phyloP scores from a whole-genome alignment of 2,329 filamentous ascomycete genomes.

The Fusarium sulawesiense region DNA sequence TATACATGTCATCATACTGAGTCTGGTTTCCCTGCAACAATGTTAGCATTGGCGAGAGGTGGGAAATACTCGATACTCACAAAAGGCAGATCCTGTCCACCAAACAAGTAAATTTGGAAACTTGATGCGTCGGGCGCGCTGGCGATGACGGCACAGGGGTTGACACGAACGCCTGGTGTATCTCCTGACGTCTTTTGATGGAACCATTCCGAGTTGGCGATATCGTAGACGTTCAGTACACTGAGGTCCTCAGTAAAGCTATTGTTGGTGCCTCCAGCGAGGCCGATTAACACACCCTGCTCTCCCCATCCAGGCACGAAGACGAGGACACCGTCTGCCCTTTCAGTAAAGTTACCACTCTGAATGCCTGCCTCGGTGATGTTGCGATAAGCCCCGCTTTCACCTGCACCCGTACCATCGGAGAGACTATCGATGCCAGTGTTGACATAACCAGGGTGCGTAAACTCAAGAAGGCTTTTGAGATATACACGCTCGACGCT shows the following conservation, averaged over 20 bases:
- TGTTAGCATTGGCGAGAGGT: constrained; percentile 13
- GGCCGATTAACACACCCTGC: constrained; percentile 75
- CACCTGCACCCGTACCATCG: constrained; percentile 65
- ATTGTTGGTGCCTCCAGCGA: constrained; percentile 77
- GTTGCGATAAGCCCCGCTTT: constrained; percentile 75
- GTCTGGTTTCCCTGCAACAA: constrained; percentile 56
- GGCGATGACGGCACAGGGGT: constrained; percentile 71
- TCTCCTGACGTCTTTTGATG: constrained; percentile 66
- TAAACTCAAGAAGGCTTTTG: constrained; percentile 80
- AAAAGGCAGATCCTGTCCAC: constrained; percentile 78
- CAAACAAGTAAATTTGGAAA: constrained; percentile 83
- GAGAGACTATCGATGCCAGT: constrained; percentile 68
- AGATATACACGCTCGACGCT: constrained; percentile 73
- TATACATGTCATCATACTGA: constrained; percentile 74
- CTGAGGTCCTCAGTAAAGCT: constrained; percentile 69
- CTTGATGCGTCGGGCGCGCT: constrained; percentile 77
- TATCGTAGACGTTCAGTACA: constrained; percentile 75
- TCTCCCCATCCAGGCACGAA: constrained; percentile 81
- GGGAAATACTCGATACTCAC: constrained; percentile 49
- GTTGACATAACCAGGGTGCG: constrained; percentile 76
- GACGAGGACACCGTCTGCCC: constrained; percentile 78
- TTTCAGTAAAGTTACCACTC: constrained; percentile 73
- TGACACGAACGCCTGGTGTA: constrained; percentile 63
- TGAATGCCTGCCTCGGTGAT: constrained; percentile 79
- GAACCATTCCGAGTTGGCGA: constrained; percentile 70